Percentiles rank a stretch among this genome's conserved stretches.
Evolutionary conservation across 768 basidiomycete genomes (phyloP).

Genomic region (Rhizopogon roseolus): DNA sequence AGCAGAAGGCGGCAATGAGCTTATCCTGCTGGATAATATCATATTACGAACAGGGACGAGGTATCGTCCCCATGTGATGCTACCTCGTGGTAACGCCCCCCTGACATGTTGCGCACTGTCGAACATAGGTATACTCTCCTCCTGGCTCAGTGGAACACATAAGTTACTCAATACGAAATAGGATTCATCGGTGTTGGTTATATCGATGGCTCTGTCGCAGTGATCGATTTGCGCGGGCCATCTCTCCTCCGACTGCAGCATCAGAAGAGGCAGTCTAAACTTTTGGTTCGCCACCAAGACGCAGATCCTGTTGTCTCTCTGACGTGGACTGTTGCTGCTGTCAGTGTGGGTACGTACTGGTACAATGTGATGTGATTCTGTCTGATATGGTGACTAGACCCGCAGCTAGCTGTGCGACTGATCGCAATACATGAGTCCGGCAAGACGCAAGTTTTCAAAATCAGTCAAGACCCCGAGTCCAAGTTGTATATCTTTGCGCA

Average conservation of each 20-base stretch:
- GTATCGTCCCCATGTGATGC: conserved; percentile 58
- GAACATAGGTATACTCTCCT: conserved; percentile 57
- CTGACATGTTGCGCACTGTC: conserved; percentile 58
- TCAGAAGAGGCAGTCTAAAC: conserved; percentile 34
- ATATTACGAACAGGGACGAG: conserved; percentile 32
- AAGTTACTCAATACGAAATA: conserved; percentile 20
- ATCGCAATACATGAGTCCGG: conserved; percentile 60
- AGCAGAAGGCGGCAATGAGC: conserved; percentile 38
- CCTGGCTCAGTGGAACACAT: neutral
- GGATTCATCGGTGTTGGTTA: conserved; percentile 79
- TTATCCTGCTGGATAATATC: conserved; percentile 51
- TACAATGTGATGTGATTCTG: conserved; percentile 7
- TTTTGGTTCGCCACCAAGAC: conserved; percentile 30
- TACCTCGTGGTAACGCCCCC: conserved; percentile 43
- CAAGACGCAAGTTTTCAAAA: conserved; percentile 51
- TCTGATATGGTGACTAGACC: conserved; percentile 27
- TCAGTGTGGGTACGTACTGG: conserved; percentile 44
- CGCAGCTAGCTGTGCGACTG: conserved; percentile 49
- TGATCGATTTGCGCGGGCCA: conserved; percentile 76
- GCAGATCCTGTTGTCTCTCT: conserved; percentile 46
- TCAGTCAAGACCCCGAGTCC: conserved; percentile 33
- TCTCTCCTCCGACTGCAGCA: conserved; percentile 47
- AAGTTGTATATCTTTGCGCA: conserved; percentile 31
- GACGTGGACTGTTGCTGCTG: conserved; percentile 56
- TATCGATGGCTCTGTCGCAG: conserved; percentile 47